phyloP scores from a whole-genome alignment of 1,284 basidiomycete species.

The Sutorius eximius region DNA sequence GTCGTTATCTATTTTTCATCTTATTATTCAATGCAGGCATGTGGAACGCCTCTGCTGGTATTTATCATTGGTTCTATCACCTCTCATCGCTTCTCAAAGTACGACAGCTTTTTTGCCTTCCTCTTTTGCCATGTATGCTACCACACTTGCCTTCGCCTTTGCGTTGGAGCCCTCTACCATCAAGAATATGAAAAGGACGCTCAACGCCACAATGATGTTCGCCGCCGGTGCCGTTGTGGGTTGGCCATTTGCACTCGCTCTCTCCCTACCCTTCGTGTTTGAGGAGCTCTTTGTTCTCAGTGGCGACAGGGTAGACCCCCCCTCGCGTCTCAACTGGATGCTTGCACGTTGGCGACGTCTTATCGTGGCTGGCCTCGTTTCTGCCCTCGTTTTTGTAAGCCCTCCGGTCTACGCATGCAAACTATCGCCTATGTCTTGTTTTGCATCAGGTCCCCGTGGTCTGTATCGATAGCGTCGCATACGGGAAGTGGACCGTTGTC shows the following conservation, averaged over 20 bases:
- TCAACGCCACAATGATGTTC: conserved; percentile 69
- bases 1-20: conserved; percentile 88
- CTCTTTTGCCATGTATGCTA: conserved; percentile 92
- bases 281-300: conserved; percentile 87
- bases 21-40: conserved; percentile 87
- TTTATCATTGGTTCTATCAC: conserved; percentile 1
- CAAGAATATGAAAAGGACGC: conserved; percentile 53
- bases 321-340: conserved; percentile 55
- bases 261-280: conserved; percentile 86
- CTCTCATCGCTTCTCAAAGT: conserved; percentile 5
- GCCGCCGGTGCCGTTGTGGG: conserved; percentile 87
- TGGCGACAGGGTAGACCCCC: conserved; percentile 64
- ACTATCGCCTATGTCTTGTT: conserved; percentile 2
- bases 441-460: conserved; percentile 72
- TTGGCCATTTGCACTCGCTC: conserved; percentile 91
- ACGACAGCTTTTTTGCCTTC: conserved; percentile 86
- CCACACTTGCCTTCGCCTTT: conserved; percentile 78
- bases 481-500: conserved; percentile 77
- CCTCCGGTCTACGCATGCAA: not conserved
- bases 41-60: conserved; percentile 87
- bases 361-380: conserved; percentile 54
- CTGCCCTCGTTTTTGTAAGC: conserved; percentile 70
- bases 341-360: conserved; percentile 63
- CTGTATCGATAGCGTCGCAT: conserved; percentile 83
- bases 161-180: conserved; percentile 70